Conservation (phyloP, 495 filamentous ascomycete genomes). For the Hypoxylon perforatum region DNA sequence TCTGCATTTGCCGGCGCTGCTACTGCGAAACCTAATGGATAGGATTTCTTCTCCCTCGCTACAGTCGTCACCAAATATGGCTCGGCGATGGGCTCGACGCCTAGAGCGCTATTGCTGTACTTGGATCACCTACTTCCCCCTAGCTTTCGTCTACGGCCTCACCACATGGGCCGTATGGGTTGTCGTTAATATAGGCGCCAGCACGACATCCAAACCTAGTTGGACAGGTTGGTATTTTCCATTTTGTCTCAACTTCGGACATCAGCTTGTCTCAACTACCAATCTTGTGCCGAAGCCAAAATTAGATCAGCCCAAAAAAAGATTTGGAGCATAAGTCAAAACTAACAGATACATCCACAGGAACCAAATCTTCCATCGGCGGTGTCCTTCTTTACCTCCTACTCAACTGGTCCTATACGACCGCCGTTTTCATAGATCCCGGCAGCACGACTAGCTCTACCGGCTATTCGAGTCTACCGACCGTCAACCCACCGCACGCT, state of each 20-base stretch:
- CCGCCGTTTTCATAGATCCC: slow-evolving; percentile 90
- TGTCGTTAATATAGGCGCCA: slow-evolving; percentile 74
- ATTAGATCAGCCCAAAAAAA: too few species aligned
- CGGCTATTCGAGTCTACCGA: slow-evolving; percentile 65
- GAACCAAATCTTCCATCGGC: slow-evolving; percentile 59
- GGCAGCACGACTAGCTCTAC: slow-evolving; percentile 68
- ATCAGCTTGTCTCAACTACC: too few species aligned
- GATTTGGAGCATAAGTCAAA: neutral
- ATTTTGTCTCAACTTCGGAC: neutral
- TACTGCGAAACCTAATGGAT: slow-evolving; percentile 35
- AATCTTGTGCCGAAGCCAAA: too few species aligned
- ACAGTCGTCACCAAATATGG: slow-evolving; percentile 48
- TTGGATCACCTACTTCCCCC: slow-evolving; percentile 83
- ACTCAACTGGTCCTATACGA: slow-evolving; percentile 87
- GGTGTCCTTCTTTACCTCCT: slow-evolving; percentile 80
- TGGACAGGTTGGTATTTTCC: slow-evolving; percentile 72
- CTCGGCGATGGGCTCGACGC: slow-evolving; percentile 73
- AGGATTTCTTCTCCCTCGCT: slow-evolving; percentile 40
- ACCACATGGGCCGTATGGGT: slow-evolving; percentile 94
- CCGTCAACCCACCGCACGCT: slow-evolving; percentile 60
- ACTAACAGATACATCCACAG: slow-evolving; percentile 42
- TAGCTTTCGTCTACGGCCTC: slow-evolving; percentile 87
- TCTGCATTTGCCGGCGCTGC: neutral
- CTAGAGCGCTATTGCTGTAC: slow-evolving; percentile 87
- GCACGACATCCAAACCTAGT: slow-evolving; percentile 61